Percentiles rank a stretch among this genome's conserved stretches.
Evolutionary conservation across 257 asterid genomes (phyloP).

Genomic region (Solanum clarkiae): DNA sequence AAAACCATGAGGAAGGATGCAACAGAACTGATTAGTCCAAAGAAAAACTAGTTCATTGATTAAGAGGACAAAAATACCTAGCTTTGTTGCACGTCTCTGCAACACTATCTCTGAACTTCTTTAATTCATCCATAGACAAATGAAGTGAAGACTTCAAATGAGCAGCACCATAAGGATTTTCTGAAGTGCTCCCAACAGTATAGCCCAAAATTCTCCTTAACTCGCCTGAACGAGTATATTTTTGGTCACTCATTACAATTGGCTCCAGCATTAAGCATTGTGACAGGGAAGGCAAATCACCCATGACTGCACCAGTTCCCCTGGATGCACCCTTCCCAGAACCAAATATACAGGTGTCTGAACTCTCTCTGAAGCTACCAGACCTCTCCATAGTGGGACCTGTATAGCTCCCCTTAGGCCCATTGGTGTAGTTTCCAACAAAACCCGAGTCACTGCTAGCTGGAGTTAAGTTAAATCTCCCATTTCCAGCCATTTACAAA

Average conservation of each 20-base stretch:
- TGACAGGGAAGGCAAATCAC: conserved; percentile 47
- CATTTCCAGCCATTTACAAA: conserved; percentile 64
- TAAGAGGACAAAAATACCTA: conserved; percentile 34
- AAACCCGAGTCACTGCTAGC: conserved; percentile 62
- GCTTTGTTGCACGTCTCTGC: conserved; percentile 60
- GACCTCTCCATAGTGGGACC: conserved; percentile 56
- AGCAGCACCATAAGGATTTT: conserved; percentile 43
- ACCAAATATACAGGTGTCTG: conserved; percentile 46
- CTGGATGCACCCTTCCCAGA: conserved; percentile 57
- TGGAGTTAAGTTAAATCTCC: conserved; percentile 57
- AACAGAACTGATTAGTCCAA: not conserved
- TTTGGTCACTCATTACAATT: conserved; percentile 46
- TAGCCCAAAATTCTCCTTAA: conserved; percentile 54
- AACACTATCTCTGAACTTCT: conserved; percentile 43
- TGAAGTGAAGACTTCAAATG: conserved; percentile 62
- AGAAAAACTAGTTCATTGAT: not conserved
- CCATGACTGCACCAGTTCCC: conserved; percentile 34
- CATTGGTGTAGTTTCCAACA: conserved; percentile 54
- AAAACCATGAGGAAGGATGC: not conserved
- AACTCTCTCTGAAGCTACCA: conserved; percentile 74
- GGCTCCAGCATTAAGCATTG: conserved; percentile 71
- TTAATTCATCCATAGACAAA: conserved; percentile 54
- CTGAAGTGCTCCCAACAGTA: conserved; percentile 51
- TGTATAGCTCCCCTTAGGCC: conserved; percentile 55
- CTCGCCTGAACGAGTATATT: conserved; percentile 41